Conservation (phyloP, 441 rosid genomes). For the Gossypium schwendimanii region DNA sequence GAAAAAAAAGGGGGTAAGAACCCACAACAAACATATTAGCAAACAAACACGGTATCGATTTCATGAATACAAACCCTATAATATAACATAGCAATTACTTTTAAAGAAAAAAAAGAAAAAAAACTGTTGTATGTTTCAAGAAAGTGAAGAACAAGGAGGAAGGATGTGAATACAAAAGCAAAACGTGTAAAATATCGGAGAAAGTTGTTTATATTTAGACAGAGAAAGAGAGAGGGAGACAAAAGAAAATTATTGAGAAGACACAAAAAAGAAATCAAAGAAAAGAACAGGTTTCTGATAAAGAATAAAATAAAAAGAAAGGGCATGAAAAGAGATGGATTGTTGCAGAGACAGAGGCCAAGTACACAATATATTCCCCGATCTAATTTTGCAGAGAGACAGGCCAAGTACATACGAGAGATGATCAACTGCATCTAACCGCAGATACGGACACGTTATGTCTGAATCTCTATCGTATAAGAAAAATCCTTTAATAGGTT, state of each 20-base stretch:
- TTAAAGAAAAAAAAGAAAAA: background rate
- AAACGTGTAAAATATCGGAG: background rate
- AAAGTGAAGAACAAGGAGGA: background rate
- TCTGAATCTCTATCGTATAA: background rate
- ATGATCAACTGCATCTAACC: background rate
- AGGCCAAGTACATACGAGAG: constrained; percentile 17
- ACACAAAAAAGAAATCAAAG: background rate
- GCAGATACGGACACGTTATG: background rate
- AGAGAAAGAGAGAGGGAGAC: background rate
- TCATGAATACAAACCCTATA: background rate
- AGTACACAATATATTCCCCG: background rate
- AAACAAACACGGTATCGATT: background rate
- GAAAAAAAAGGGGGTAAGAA: background rate
- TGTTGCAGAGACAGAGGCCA: background rate
- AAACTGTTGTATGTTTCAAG: background rate
- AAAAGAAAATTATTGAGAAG: no score
- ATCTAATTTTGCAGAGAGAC: constrained; percentile 18
- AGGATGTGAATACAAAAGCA: no score
- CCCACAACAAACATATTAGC: background rate
- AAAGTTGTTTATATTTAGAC: background rate
- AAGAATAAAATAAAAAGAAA: background rate
- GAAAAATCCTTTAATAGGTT: background rate
- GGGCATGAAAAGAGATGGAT: background rate
- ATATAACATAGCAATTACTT: background rate
- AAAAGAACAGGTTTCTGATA: background rate